Evolutionary conservation across 1,284 basidiomycete species (phyloP), one percentile per base, ranked within the genome.

Genomic region (Gymnopus androsaceus): DNA sequence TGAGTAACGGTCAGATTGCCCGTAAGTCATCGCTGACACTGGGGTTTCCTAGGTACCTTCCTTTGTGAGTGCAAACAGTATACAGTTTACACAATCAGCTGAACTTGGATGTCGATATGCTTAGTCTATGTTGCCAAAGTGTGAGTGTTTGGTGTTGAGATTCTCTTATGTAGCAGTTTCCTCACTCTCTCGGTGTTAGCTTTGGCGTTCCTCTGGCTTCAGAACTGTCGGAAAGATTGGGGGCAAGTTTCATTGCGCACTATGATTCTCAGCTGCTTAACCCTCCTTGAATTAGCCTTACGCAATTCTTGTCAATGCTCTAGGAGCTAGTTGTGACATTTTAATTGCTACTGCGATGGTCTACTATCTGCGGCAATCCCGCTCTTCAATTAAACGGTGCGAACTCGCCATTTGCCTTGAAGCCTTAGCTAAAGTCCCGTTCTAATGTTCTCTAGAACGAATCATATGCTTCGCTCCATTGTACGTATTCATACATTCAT

Each of bases 281-380:
- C 12, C 30, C 9, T 25, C 15, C 23, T 12, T 9, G 30, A 12
- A 3, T 15, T 27, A 50, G 38, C 36, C 25, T 28, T 56, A 56
- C 25, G 54, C 47, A 8, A 49, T 56, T 12, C 38, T 56, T 17
- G 54, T 56, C 12, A 56, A 56, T 23, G 54, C 45, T 15, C 38
- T 56, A 5, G 54, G 54, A 30, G 54, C 48, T 8, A 30, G 36
- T 34, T 40, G 46, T 15, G 54, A 56, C 19, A 50, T 56, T 36
- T 14, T 37, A 9, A 56, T 56, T 23, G 49, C 54, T 23, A 21
- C 28, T 49, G 45, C 45, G 8, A 56, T 56, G 54, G 41, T 56
- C 14, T 40, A 36, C 21, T 48, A 41, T 49, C 40, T 56, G 11
- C 48, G 25, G 19, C 54, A 56, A 36, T 31, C 47, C 14, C 47